Conservation (phyloP, 73 alveolate species). For the Symbiodinium natans region DNA sequence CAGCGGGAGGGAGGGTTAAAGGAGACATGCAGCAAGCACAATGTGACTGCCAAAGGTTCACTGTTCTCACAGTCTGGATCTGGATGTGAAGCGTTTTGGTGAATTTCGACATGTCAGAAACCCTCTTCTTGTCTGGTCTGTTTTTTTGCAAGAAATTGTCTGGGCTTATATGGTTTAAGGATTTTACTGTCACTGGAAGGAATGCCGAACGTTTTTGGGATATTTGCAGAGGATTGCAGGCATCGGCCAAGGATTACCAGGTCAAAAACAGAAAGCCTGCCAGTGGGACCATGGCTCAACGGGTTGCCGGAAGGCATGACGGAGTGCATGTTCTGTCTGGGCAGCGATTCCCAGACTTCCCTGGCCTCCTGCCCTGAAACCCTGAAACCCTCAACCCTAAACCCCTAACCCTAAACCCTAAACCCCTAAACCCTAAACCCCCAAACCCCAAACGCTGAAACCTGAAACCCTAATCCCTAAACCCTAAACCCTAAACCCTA, state of each 20-base stretch:
- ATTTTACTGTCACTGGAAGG: too few species aligned
- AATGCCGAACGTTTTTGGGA: too few species aligned
- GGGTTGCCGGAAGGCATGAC: too few species aligned
- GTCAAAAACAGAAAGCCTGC: too few species aligned
- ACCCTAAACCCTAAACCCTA: neutral
- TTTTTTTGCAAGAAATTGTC: neutral
- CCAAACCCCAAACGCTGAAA: neutral
- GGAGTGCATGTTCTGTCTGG: too few species aligned
- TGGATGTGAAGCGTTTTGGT: neutral
- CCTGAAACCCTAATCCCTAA: neutral
- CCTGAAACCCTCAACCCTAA: neutral
- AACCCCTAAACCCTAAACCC: neutral
- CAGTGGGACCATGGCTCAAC: too few species aligned
- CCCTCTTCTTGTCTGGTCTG: neutral
- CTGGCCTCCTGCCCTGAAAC: too few species aligned
- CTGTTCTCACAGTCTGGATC: neutral
- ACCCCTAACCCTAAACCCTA: too few species aligned
- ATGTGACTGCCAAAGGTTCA: neutral
- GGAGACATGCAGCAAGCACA: neutral
- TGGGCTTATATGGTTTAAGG: too few species aligned
- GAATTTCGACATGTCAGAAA: neutral
- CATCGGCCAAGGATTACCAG: too few species aligned
- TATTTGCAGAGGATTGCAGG: too few species aligned
- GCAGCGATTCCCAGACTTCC: too few species aligned
- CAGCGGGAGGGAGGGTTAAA: neutral